Base-by-base conservation (phyloP, 176 grass and related monocot genomes). In the Alloteropsis semialata region DNA sequence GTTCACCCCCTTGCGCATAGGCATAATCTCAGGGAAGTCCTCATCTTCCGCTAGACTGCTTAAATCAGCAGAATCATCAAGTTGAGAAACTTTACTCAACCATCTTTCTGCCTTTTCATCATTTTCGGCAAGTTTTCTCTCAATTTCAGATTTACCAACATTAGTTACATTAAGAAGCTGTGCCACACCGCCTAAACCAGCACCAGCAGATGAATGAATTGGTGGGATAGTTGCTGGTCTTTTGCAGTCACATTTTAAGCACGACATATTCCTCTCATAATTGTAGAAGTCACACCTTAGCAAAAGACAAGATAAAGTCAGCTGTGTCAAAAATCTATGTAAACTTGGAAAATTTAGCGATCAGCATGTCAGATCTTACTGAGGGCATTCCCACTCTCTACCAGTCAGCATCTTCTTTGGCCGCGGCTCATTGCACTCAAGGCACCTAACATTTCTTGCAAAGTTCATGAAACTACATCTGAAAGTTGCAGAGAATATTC, bases 381-480 rank as follows among this genome's bases (percentile, higher is more conserved):
- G 93, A 76, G 93, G 93, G 72, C 96, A 99, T 82, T 92, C 96
- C 96, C 96, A 99, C 75, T 99, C 93, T 91, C 84, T 85, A 79
- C 92, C 93, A 75, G 85, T 90, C 75, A 93, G 75, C 42, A 87
- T 77, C 82, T 88, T 96, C 46, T 92, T 99, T 88, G 91, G 91
- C 25, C 89, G 77, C 58, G 74, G 79, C 70, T 96, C 89, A 46
- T 82, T 93, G 54, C 96, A 99, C 85, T 96, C 91, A 81, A 99
- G 91, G 51, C 96, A 99, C 83, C 84, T 90, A 22, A 49, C 73
- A 66, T 96, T 99, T 79, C 87, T 93, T 50, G 93, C 92, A 77
- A 96, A 96, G 70, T 96, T 99, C 96, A 96, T 96, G 85, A 96
- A 99, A 45, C 82, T 90, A 89, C 96, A 99, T 88, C 93, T 99